Conservation (phyloP, 2,329 filamentous ascomycete genomes). For the Colletotrichum euphorbiae region DNA sequence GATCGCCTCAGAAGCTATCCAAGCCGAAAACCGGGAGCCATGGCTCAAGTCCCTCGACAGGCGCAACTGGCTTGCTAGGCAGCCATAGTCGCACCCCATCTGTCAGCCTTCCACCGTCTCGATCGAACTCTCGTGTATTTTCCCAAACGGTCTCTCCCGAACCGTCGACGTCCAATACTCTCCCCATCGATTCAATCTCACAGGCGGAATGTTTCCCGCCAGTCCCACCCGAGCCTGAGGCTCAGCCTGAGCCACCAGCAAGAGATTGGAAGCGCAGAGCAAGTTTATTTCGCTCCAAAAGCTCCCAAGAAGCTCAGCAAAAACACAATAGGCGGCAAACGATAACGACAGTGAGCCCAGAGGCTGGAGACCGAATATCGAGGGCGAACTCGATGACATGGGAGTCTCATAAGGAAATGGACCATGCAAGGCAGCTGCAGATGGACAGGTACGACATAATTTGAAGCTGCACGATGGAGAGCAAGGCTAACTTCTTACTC, state of each 20-base stretch:
- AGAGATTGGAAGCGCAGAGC: constrained; percentile 39
- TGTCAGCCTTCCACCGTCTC: constrained; percentile 44
- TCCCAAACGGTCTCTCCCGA: constrained; percentile 16
- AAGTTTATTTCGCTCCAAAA: constrained; percentile 40
- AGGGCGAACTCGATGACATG: constrained; percentile 41
- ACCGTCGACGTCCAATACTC: constrained; percentile 26
- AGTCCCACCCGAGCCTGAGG: constrained; percentile 17
- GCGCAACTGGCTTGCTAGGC: constrained; percentile 55
- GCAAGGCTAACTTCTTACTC: constrained; percentile 28
- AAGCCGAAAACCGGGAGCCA: constrained; percentile 60
- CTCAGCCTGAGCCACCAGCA: neutral
- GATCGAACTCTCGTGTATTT: constrained; percentile 22
- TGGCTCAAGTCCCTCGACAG: constrained; percentile 43
- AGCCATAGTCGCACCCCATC: constrained; percentile 47
- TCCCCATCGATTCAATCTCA: neutral
- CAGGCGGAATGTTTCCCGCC: neutral
- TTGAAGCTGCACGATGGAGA: no score
- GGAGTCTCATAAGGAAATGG: constrained; percentile 38
- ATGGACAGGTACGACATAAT: constrained; percentile 33
- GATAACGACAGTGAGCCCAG: constrained; percentile 12
- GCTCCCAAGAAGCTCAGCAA: constrained; percentile 32
- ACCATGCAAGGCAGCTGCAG: constrained; percentile 40
- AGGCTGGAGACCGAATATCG: constrained; percentile 35
- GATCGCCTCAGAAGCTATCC: constrained; percentile 61
- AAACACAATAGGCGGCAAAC: constrained; percentile 24